These are phyloP conservation scores for Punctularia strigosozonata DNA, from an alignment of 768 basidiomycete genomes.

Conservation along the genomic window DNA sequence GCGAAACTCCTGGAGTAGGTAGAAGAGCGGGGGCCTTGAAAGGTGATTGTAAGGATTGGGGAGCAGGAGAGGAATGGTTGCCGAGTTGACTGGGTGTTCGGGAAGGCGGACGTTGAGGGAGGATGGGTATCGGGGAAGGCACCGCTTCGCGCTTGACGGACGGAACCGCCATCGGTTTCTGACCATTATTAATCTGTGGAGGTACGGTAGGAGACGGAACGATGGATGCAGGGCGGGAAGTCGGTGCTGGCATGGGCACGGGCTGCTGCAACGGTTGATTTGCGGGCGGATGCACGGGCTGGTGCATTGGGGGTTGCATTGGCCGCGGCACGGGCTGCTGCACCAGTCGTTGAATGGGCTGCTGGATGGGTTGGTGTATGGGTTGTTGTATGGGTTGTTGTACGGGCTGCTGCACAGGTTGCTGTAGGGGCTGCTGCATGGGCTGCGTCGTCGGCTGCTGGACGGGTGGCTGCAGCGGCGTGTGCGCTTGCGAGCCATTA, in stretches of 20 bases:
- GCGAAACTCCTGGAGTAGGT: too few relatives aligned
- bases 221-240: too few relatives aligned
- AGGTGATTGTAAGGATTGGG: too few relatives aligned
- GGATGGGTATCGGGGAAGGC: too few relatives aligned
- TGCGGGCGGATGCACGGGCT: slow-evolving; percentile 1
- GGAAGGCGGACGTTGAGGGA: too few relatives aligned
- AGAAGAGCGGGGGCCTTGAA: too few relatives aligned
- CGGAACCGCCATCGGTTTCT: too few relatives aligned
- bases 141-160: too few relatives aligned
- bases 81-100: too few relatives aligned
- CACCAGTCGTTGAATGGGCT: background rate
- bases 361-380: background rate
- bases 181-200: too few relatives aligned
- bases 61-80: too few relatives aligned
- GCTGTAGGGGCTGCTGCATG: slow-evolving; percentile 1
- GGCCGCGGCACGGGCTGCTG: slow-evolving; percentile 1
- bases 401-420: slow-evolving; percentile 1
- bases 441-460: background rate
- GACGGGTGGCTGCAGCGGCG: background rate
- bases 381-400: slow-evolving; percentile 2
- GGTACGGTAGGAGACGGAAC: too few relatives aligned
- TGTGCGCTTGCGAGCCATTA: background rate
- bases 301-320: slow-evolving; percentile 1
- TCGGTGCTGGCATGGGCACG: slow-evolving; percentile 4
- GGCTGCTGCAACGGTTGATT: background rate